Evolutionary conservation across 805 yeast genomes (phyloP).

Genomic region (Candida silvicultrix): DNA sequence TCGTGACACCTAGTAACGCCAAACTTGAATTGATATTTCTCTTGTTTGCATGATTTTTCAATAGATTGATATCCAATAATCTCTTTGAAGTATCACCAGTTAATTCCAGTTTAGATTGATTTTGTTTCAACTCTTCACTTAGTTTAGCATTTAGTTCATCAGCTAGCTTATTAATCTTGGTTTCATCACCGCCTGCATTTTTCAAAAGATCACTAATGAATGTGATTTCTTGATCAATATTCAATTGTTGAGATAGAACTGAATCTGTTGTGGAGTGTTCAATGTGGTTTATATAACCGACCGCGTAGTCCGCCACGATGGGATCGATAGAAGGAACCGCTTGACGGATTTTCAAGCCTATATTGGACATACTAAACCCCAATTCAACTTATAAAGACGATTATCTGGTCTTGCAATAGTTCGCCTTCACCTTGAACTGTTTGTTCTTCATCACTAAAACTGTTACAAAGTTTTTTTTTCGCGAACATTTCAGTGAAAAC

Average conservation of each 20-base stretch:
- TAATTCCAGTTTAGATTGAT: slow-evolving; percentile 65
- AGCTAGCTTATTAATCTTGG: slow-evolving; percentile 45
- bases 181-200: slow-evolving; percentile 76
- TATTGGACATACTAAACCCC: slow-evolving; percentile 25
- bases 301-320: slow-evolving; percentile 80
- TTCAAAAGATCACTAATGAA: slow-evolving; percentile 61
- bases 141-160: slow-evolving; percentile 41
- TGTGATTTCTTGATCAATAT: slow-evolving; percentile 58
- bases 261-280: slow-evolving; percentile 75
- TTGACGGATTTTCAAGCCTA: slow-evolving; percentile 62
- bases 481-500: too few species aligned
- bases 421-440: background rate
- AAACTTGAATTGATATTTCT: slow-evolving; percentile 72
- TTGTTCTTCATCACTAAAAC: too few species aligned
- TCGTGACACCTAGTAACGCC: slow-evolving; percentile 69
- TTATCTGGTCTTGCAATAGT: background rate
- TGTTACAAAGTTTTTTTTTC: too few species aligned
- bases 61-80: slow-evolving; percentile 69
- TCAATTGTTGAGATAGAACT: slow-evolving; percentile 67
- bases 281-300: slow-evolving; percentile 83
- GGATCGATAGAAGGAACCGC: slow-evolving; percentile 85
- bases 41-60: slow-evolving; percentile 53
- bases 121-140: slow-evolving; percentile 49
- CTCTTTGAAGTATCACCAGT: slow-evolving; percentile 89
- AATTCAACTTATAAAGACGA: too few species aligned